Evolutionary conservation across 495 filamentous ascomycete species (phyloP), one percentile per base, ranked within the genome.

Genomic region (Evernia prunastri): DNA sequence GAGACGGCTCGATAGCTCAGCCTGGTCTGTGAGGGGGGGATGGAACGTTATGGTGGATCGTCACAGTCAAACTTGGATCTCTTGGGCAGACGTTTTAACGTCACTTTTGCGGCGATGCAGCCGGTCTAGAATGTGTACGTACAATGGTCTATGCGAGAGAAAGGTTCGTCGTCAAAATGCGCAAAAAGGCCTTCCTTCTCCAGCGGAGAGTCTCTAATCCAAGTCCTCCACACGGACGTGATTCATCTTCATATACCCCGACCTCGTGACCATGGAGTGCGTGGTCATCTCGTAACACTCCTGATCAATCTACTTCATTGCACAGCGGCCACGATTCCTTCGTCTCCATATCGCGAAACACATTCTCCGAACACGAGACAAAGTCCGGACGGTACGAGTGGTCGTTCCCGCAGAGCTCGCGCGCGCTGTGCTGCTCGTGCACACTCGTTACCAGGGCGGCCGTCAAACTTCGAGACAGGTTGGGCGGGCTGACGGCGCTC

Each of bases 321-420:
- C 63, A 65, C 0, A 65, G 20, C 7, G 18, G n/a, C 36, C 27
- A 49, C 4, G 27, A 23, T 7, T 49, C 57, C n/a, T 39, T 59
- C 9, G 35, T 18, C n/a, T 10, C 23, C 63, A 60, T 65, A 25
- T 60, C 63, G 11, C 47, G 60, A 27, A 53, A 65, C 25, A 60
- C 37, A 12, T 43, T 43, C 25, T 64, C 56, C 31, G 37, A 5
- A 35, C 18, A 35, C 12, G 49, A 39, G 15, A 64, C 56, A 27
- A 51, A 64, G 40, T 64, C 62, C 11, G 62, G 56, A 18, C 62
- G 37, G 13, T 29, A 27, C 18, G 18, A n/a, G 2, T 31, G 3
- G 18, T 57, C 53, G 18, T 58, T n/a, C 27, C 33, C 29, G 29
- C 56, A 64, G 6, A 64, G 56, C 8, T 60, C 29, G 4, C 27